Evolutionary conservation across 2,329 filamentous ascomycete genomes (phyloP), one percentile per base, ranked within the genome.

Genomic region (Phaeoacremonium minimum): DNA sequence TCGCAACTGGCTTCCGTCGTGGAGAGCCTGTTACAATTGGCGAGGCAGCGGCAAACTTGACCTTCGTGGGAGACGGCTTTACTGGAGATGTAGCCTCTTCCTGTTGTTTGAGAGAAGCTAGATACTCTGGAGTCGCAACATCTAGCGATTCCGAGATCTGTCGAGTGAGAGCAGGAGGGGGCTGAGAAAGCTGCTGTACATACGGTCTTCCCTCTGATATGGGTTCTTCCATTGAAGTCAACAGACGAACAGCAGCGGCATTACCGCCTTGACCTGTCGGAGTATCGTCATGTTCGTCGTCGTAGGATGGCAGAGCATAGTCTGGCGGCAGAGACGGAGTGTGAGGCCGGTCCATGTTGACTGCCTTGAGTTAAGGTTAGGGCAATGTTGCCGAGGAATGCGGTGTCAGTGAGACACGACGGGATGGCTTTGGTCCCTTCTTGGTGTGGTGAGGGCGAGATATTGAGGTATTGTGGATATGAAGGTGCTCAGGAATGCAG

Each of bases 161-260:
- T 34, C 47, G 48, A 29, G 36, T 43, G 12, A 55, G 30, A 34
- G 44, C 43, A 29, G 50, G 46, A 46, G 51, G 51, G 41, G 46
- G 47, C 36, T 40, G 42, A 40, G 46, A 33, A 41, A 48, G 36
- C 16, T 49, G 42, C 44, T 47, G 46, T 62, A 81, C 77, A 66
- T 81, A 81, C 76, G 71, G 66, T 53, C 66, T 61, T 38, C 50
- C 49, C 44, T 67, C 60, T 61, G 63, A 49, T 30, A 61, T 43
- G 19, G 70, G 60, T 32, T 80, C 77, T 51, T 82, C 78, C 56
- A 78, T 67, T 6, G 76, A 80, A 35, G 77, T 82, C 60, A 83
- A 62, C 49, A 83, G 62, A 49, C 79, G 70, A 37, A 83, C 70
- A 43, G 69, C 73, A 20, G 77, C 69, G 30, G 67, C 58, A 51